Conservation (phyloP, 2,329 filamentous ascomycete genomes). For the Elsinoe batatas region DNA sequence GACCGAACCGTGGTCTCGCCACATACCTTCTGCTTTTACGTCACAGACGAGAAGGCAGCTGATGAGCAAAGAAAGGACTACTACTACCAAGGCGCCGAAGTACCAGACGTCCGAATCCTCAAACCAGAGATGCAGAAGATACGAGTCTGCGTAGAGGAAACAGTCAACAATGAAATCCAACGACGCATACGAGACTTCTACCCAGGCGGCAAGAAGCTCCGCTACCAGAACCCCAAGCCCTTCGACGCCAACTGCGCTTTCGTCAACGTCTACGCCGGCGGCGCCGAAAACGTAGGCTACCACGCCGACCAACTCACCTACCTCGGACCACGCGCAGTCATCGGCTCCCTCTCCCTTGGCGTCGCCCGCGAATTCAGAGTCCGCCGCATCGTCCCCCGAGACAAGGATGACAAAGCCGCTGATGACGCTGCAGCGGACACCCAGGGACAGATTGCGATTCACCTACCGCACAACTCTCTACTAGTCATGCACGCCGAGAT, state of each 20-base stretch:
- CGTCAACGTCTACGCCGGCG: constrained; percentile 86
- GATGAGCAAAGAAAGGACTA: constrained; percentile 66
- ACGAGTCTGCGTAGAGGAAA: constrained; percentile 57
- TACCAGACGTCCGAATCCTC: constrained; percentile 67
- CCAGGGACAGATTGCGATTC: constrained; percentile 81
- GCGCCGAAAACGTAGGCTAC: constrained; percentile 74
- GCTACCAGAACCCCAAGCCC: constrained; percentile 58
- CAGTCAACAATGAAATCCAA: constrained; percentile 70
- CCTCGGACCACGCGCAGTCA: constrained; percentile 76
- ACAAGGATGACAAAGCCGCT: constrained; percentile 37
- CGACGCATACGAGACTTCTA: constrained; percentile 60
- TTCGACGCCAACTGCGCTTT: constrained; percentile 88
- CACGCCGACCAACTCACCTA: constrained; percentile 92
- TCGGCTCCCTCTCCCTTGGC: constrained; percentile 81
- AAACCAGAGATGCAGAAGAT: constrained; percentile 65
- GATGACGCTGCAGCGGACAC: constrained; percentile 43
- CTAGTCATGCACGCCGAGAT: constrained; percentile 96
- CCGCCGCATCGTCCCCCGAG: constrained; percentile 56
- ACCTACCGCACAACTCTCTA: constrained; percentile 87
- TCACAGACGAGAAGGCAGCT: constrained; percentile 62
- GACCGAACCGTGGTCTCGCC: constrained; percentile 77
- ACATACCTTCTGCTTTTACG: constrained; percentile 76
- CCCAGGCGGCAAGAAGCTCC: constrained; percentile 61
- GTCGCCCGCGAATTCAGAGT: constrained; percentile 92
- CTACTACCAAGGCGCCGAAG: constrained; percentile 68